These are phyloP conservation scores for Gymnopilus junonius DNA, from an alignment of 768 basidiomycete species.

Conservation along the genomic window DNA sequence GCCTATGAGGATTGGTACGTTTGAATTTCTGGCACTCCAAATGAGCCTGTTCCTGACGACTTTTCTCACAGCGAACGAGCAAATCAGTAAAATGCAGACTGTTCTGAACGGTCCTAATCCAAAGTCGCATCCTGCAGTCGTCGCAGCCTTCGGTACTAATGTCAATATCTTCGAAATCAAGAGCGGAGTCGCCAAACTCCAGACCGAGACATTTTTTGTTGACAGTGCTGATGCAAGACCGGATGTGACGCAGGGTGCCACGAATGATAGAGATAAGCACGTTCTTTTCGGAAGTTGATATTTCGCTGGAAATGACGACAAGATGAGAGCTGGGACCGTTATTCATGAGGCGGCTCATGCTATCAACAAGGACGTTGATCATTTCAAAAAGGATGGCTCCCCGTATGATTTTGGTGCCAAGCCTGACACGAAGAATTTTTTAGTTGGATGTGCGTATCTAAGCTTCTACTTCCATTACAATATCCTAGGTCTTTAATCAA, in stretches of 20 bases:
- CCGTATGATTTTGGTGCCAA: neutral
- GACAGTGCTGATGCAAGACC: neutral
- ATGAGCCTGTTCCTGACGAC: neutral
- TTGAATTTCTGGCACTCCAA: neutral
- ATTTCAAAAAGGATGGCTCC: neutral
- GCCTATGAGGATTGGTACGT: neutral
- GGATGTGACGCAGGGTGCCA: constrained; percentile 1
- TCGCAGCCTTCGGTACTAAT: constrained; percentile 4
- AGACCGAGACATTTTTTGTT: neutral
- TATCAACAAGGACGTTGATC: neutral
- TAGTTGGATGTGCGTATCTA: constrained; percentile 3
- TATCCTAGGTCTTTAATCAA: neutral
- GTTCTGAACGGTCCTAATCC: neutral
- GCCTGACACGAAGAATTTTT: neutral
- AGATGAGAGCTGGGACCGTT: neutral
- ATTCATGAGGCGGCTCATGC: neutral
- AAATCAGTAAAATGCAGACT: neutral
- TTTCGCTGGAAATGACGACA: neutral
- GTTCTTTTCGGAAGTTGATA: neutral
- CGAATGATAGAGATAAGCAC: neutral
- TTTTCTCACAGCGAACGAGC: neutral
- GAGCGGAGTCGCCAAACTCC: neutral
- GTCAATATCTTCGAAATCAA: constrained; percentile 8
- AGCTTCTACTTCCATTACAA: neutral
- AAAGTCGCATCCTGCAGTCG: neutral